phyloP scores from a whole-genome alignment of 306 rosid species.

The Pterocarpus macrocarpus region DNA sequence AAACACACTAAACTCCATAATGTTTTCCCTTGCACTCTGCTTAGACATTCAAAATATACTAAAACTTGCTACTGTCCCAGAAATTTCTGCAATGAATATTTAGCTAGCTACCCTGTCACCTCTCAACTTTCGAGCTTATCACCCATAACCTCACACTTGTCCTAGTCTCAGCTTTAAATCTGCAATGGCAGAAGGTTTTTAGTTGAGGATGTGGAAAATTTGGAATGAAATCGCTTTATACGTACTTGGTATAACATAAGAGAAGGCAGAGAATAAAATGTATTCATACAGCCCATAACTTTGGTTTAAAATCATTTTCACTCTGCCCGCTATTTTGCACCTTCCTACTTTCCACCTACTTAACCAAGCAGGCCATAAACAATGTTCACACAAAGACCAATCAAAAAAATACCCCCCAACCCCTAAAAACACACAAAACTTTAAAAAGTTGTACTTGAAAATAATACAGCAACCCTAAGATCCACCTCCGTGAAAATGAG shows the following conservation, averaged over 20 bases:
- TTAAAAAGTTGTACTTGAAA: not conserved
- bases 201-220: not conserved
- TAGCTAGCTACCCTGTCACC: constrained; percentile 24
- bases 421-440: not conserved
- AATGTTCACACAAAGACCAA: constrained; percentile 18
- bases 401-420: not conserved
- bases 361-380: constrained; percentile 18
- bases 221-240: constrained; percentile 23
- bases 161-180: constrained; percentile 35
- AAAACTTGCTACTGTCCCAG: constrained; percentile 32
- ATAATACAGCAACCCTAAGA: constrained; percentile 16
- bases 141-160: constrained; percentile 24
- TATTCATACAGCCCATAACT: constrained; percentile 11
- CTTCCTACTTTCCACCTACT: constrained; percentile 27
- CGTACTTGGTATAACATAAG: constrained; percentile 31
- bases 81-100: not conserved
- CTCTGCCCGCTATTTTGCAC: constrained; percentile 16
- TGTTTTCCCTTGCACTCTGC: constrained; percentile 9
- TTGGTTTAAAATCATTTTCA: constrained; percentile 22
- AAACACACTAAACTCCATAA: constrained; percentile 5
- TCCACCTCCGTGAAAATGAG: constrained; percentile 15
- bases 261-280: constrained; percentile 16
- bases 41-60: constrained; percentile 30
- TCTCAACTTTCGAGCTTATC: constrained; percentile 35
- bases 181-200: not conserved